phyloP scores from a whole-genome alignment of 495 filamentous ascomycete genomes.

The Penicillium silybi region DNA sequence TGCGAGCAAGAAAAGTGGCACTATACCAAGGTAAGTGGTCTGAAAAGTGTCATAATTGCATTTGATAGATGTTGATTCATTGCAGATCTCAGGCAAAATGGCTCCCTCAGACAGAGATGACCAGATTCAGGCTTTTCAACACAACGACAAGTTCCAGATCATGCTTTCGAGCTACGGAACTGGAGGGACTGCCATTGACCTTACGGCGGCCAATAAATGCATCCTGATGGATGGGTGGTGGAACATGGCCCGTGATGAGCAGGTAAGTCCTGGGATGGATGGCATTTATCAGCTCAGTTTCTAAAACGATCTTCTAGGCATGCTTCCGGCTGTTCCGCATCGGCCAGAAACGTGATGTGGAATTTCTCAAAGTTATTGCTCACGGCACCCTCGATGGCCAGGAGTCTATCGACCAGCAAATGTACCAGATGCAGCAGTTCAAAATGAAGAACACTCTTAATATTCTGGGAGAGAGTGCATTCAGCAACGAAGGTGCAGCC shows the following conservation, averaged over 20 bases:
- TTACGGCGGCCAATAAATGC: slow-evolving; percentile 54
- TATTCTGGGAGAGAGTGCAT: not conserved
- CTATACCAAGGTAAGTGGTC: slow-evolving; percentile 21
- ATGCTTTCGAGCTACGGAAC: slow-evolving; percentile 43
- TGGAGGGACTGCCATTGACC: slow-evolving; percentile 49
- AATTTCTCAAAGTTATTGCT: slow-evolving; percentile 50
- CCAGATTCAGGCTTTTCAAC: slow-evolving; percentile 26
- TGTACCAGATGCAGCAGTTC: slow-evolving; percentile 36
- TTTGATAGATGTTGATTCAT: not conserved
- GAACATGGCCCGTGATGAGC: slow-evolving; percentile 46
- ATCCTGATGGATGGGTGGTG: slow-evolving; percentile 59
- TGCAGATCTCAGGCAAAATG: slow-evolving; percentile 34
- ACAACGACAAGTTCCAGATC: slow-evolving; percentile 23
- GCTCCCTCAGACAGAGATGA: slow-evolving; percentile 19
- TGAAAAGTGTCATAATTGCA: not conserved
- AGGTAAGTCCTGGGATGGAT: slow-evolving; percentile 32
- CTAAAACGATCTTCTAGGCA: slow-evolving; percentile 36
- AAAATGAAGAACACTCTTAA: not conserved
- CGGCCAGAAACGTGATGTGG: slow-evolving; percentile 53
- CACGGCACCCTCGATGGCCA: slow-evolving; percentile 23
- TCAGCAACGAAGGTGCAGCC: not conserved
- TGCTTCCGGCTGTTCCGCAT: slow-evolving; percentile 62
- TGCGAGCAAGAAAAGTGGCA: slow-evolving; percentile 27
- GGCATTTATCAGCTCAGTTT: not conserved
- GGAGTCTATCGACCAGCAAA: slow-evolving; percentile 42